Percentiles rank a stretch among this genome's conserved stretches.
Evolutionary conservation across 2,329 filamentous ascomycete species (phyloP).

Genomic region (Monascus ruber): DNA sequence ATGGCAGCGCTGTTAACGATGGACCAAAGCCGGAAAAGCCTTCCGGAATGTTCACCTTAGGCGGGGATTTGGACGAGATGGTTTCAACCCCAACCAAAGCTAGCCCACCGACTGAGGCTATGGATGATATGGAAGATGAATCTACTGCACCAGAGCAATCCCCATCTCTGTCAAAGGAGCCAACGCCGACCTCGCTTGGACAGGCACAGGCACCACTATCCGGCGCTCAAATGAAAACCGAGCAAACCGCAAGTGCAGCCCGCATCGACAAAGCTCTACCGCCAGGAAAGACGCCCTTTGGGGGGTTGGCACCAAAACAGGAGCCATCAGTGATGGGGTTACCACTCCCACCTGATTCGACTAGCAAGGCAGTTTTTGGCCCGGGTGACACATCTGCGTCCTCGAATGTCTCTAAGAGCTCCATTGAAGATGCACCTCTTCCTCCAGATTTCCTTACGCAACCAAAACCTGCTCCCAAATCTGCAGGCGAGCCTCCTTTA

Average conservation of each 20-base stretch:
- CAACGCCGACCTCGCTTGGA: slow-evolving; percentile 16
- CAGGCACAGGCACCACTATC: slow-evolving; percentile 24
- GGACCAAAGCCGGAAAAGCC: slow-evolving; percentile 26
- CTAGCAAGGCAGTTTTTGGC: slow-evolving; percentile 35
- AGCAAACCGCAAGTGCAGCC: slow-evolving; percentile 4
- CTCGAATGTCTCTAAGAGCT: slow-evolving; percentile 30
- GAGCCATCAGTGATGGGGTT: slow-evolving; percentile 21
- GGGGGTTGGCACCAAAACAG: slow-evolving; percentile 19
- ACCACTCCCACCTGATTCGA: slow-evolving; percentile 37
- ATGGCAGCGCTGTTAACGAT: slow-evolving; percentile 30
- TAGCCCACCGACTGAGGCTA: slow-evolving; percentile 23
- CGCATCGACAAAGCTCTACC: slow-evolving; percentile 3
- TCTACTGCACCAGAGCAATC: slow-evolving; percentile 8
- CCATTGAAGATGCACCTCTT: slow-evolving; percentile 29
- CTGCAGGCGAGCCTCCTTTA: slow-evolving; percentile 10
- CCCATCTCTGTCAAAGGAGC: slow-evolving; percentile 12
- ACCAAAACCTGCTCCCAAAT: slow-evolving; percentile 7
- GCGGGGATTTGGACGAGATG: slow-evolving; percentile 28
- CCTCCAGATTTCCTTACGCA: slow-evolving; percentile 16
- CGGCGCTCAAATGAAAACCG: slow-evolving; percentile 16
- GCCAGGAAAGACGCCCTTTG: slow-evolving; percentile 21
- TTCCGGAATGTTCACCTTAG: slow-evolving; percentile 27
- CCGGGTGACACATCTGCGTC: slow-evolving; percentile 39
- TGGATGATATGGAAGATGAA: slow-evolving; percentile 26
- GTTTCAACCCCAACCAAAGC: slow-evolving; percentile 22